These are phyloP conservation scores for Leptographium wingfieldii DNA, from an alignment of 2,329 filamentous ascomycete genomes.

Conservation along the genomic window DNA sequence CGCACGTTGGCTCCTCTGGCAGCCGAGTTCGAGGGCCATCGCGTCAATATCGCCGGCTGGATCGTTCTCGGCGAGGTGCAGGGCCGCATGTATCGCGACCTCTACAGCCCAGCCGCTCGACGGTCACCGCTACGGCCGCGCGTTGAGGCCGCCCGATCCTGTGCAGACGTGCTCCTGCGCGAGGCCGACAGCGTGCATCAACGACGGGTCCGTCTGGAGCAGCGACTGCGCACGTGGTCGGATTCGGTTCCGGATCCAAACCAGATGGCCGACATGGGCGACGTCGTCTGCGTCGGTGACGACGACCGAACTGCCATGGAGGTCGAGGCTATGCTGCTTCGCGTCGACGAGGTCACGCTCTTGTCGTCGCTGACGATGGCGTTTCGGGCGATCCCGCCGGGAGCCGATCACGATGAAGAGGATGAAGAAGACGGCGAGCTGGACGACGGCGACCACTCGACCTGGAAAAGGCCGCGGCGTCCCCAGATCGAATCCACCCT, in stretches of 20 bases:
- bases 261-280: background rate
- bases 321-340: conserved; percentile 23
- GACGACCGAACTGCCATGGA: background rate
- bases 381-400: conserved; percentile 32
- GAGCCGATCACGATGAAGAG: background rate
- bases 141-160: conserved; percentile 23
- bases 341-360: conserved; percentile 34
- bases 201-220: background rate
- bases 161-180: conserved; percentile 25
- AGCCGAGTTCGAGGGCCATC: conserved; percentile 26
- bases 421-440: conserved; percentile 14
- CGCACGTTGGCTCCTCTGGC: conserved; percentile 17
- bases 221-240: background rate
- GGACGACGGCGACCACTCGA: background rate
- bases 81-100: conserved; percentile 42
- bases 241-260: no score
- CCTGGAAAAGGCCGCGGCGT: background rate
- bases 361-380: conserved; percentile 37
- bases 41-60: conserved; percentile 38
- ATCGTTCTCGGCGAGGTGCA: conserved; percentile 42
- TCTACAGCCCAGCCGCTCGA: conserved; percentile 37
- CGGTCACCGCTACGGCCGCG: conserved; percentile 24
- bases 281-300: background rate
- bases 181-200: background rate
- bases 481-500: conserved; percentile 1